phyloP scores from a whole-genome alignment of 1,284 basidiomycete species.

The Heterobasidion annosum region DNA sequence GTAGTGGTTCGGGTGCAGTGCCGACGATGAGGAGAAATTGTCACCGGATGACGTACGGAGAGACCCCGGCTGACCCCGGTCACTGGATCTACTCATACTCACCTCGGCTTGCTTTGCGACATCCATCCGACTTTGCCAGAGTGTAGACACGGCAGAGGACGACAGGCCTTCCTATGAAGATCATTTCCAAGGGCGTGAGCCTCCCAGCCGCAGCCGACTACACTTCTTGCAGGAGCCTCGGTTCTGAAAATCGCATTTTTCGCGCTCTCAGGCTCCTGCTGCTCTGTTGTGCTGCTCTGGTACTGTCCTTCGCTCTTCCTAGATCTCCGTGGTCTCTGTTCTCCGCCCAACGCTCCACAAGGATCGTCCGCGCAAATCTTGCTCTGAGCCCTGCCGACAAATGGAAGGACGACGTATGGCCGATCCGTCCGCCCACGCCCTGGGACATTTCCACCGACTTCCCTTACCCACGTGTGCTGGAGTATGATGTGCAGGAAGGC shows the following conservation, averaged over 20 bases:
- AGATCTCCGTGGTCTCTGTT: neutral
- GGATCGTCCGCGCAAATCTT: neutral
- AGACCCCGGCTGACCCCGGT: too few species aligned
- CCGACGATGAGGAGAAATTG: too few species aligned
- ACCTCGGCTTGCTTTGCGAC: too few species aligned
- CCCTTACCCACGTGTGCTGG: slow-evolving; percentile 51
- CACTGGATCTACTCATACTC: too few species aligned
- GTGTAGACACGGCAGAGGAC: too few species aligned
- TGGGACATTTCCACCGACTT: slow-evolving; percentile 79
- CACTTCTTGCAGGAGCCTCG: too few species aligned
- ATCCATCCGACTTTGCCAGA: too few species aligned
- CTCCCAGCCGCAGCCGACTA: too few species aligned
- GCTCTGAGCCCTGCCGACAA: slow-evolving; percentile 14
- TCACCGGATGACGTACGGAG: too few species aligned
- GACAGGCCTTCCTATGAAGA: too few species aligned
- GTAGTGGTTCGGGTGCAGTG: too few species aligned
- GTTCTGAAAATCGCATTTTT: neutral
- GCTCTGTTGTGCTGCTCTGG: neutral
- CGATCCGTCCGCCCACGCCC: slow-evolving; percentile 48
- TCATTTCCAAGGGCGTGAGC: too few species aligned
- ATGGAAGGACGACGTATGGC: slow-evolving; percentile 57
- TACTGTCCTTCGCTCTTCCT: neutral
- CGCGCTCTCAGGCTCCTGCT: neutral
- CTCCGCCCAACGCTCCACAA: neutral
- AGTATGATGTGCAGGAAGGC: slow-evolving; percentile 61